Conservation (phyloP, 805 yeast genomes). For the Blastobotrys terrestris region DNA sequence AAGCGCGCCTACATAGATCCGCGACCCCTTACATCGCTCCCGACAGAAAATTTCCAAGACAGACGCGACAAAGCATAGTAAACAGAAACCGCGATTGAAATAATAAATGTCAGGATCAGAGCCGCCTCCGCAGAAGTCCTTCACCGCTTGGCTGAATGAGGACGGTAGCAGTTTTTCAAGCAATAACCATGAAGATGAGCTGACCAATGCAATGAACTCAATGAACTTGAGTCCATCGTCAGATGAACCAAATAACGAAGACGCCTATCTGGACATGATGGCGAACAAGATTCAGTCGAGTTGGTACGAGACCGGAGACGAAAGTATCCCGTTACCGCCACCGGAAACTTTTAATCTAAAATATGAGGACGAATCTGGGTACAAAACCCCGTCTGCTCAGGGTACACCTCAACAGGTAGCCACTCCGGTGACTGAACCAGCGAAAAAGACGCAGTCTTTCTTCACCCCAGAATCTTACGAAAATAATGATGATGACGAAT, state of each 20-base stretch:
- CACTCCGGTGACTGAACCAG: background rate
- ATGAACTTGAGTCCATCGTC: background rate
- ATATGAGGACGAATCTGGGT: background rate
- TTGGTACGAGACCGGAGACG: background rate
- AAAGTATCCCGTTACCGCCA: slow-evolving; percentile 1
- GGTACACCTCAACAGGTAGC: background rate
- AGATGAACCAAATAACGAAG: background rate
- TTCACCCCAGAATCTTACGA: background rate
- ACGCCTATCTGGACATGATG: background rate
- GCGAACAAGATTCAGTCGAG: background rate
- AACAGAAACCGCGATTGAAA: background rate
- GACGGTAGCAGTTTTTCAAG: background rate
- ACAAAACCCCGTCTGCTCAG: background rate
- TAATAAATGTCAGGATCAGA: background rate
- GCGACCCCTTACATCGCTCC: background rate
- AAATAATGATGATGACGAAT: background rate
- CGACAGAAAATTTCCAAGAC: background rate
- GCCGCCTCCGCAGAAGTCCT: background rate
- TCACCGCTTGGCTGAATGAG: background rate
- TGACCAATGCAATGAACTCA: background rate
- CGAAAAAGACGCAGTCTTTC: background rate
- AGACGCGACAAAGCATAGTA: background rate
- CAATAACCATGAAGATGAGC: background rate
- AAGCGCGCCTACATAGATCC: background rate
- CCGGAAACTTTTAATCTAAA: slow-evolving; percentile 7